phyloP scores from a whole-genome alignment of 208 protist species.

The Tritrichomonas musculus region DNA sequence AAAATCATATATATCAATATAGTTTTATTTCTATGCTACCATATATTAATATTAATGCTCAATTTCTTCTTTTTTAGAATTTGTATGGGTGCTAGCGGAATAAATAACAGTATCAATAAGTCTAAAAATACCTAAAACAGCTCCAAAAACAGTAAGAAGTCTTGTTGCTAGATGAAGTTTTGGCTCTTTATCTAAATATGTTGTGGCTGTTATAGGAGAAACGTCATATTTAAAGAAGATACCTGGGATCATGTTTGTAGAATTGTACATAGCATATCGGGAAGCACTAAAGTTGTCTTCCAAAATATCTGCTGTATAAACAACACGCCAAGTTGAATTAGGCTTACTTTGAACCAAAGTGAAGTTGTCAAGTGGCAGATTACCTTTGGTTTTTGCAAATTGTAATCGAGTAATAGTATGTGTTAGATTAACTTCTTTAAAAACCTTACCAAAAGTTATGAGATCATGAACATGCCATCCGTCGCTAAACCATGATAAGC shows the following conservation, averaged over 20 bases:
- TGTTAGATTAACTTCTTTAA: no score
- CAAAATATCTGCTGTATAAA: conserved; percentile 26
- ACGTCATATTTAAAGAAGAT: conserved; percentile 8
- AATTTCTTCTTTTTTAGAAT: not conserved
- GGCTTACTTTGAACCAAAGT: not conserved
- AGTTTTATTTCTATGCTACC: no score
- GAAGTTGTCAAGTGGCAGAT: not conserved
- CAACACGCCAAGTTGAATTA: not conserved
- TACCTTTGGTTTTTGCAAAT: not conserved
- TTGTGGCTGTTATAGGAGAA: not conserved
- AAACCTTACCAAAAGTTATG: not conserved
- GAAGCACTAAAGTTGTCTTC: not conserved
- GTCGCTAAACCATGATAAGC: not conserved
- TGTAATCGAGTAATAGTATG: no score
- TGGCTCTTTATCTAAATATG: not conserved
- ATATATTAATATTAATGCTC: no score
- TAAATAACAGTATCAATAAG: not conserved
- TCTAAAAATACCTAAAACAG: not conserved
- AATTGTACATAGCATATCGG: not conserved
- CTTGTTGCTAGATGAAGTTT: not conserved
- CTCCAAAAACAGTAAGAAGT: conserved; percentile 1
- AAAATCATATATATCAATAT: no score
- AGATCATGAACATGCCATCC: not conserved
- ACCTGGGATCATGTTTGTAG: not conserved
- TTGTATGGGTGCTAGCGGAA: not conserved